A percentile compares a stretch with the other conserved stretches of the same genome.
These are phyloP conservation scores for Apiospora malaysiana DNA, from an alignment of 2,329 filamentous ascomycete genomes.

Conservation along the genomic window DNA sequence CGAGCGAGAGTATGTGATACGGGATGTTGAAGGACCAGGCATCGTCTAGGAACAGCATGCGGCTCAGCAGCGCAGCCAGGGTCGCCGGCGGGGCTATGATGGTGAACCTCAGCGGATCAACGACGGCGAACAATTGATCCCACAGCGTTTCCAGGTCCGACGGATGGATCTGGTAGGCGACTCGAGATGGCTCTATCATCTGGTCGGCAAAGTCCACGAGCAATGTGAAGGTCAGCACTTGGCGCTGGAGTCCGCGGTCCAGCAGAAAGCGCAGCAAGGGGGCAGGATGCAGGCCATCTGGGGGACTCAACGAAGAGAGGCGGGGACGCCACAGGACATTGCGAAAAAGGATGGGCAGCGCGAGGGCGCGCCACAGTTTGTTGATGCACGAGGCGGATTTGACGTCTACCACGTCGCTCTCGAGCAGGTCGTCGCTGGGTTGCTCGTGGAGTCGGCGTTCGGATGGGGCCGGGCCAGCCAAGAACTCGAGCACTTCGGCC, in stretches of 20 bases:
- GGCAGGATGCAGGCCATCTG: conserved; percentile 40
- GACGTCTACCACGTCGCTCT: conserved; percentile 46
- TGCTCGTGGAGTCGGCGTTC: conserved; percentile 53
- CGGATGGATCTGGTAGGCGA: conserved; percentile 41
- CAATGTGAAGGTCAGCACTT: conserved; percentile 50
- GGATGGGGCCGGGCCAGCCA: conserved; percentile 58
- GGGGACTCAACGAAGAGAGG: conserved; percentile 33
- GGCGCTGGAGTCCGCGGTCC: conserved; percentile 43
- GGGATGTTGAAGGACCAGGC: conserved; percentile 68
- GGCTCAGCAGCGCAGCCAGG: conserved; percentile 65
- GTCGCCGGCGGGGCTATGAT: conserved; percentile 67
- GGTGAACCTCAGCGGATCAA: conserved; percentile 60
- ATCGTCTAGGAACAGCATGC: conserved; percentile 61
- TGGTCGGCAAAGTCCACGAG: conserved; percentile 43
- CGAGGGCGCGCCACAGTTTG: conserved; percentile 56
- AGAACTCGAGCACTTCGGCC: conserved; percentile 59
- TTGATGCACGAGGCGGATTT: conserved; percentile 63
- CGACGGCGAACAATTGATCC: conserved; percentile 57
- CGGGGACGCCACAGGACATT: conserved; percentile 51
- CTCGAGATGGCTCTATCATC: conserved; percentile 35
- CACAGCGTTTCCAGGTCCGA: conserved; percentile 54
- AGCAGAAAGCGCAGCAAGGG: conserved; percentile 48
- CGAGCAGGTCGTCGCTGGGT: conserved; percentile 50
- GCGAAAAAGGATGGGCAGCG: conserved; percentile 63
- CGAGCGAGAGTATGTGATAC: conserved; percentile 64